These are phyloP conservation scores for Candida sp. DNA, from an alignment of 1,139 yeast genomes.

Conservation along the genomic window DNA sequence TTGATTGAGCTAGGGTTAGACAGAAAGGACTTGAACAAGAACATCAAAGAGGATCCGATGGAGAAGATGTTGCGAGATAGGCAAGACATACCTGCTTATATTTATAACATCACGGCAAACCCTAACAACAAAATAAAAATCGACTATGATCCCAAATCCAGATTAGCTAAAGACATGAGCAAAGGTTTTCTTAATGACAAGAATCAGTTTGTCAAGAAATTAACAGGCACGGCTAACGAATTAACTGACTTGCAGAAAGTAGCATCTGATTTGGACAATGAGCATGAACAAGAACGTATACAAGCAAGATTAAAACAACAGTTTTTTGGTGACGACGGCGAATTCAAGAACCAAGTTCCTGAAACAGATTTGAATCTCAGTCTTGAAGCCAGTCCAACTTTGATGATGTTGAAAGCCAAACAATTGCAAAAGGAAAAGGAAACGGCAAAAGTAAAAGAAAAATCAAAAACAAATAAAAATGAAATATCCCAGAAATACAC, in stretches of 20 bases:
- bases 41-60: constrained; percentile 36
- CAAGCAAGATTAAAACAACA: constrained; percentile 14
- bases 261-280: constrained; percentile 52
- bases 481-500: not conserved
- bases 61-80: constrained; percentile 50
- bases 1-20: constrained; percentile 50
- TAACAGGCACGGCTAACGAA: constrained; percentile 55
- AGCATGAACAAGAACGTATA: constrained; percentile 22
- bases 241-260: constrained; percentile 52
- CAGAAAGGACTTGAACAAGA: constrained; percentile 27
- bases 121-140: constrained; percentile 18
- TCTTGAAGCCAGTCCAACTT: constrained; percentile 66
- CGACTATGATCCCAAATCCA: constrained; percentile 60
- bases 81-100: constrained; percentile 56
- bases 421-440: constrained; percentile 32
- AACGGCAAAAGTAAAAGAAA: constrained; percentile 21
- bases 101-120: constrained; percentile 18
- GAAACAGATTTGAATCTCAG: constrained; percentile 45
- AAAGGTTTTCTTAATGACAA: constrained; percentile 54
- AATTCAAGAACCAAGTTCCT: constrained; percentile 22
- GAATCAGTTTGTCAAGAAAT: constrained; percentile 56
- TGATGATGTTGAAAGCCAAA: constrained; percentile 49
- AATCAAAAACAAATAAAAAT: constrained; percentile 15
- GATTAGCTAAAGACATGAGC: constrained; percentile 49
- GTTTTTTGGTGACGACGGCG: constrained; percentile 2